These are phyloP conservation scores for Suillus variegatus DNA, from an alignment of 768 basidiomycete genomes.

Conservation along the genomic window DNA sequence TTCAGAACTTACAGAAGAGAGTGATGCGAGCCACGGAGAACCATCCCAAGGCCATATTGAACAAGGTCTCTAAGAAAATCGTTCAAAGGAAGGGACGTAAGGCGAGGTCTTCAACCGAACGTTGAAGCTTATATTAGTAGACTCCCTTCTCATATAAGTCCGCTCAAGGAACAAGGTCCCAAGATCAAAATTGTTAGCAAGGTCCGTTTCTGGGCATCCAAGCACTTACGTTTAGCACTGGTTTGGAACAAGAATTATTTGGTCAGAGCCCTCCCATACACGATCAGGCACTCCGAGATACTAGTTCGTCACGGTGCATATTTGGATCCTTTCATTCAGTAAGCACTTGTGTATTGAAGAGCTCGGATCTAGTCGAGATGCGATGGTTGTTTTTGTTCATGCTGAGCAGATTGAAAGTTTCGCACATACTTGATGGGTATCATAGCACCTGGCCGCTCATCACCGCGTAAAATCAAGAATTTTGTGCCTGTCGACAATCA, in stretches of 20 bases:
- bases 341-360: not conserved
- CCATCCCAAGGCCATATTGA: constrained; percentile 3
- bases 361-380: not conserved
- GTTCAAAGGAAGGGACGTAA: not conserved
- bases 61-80: not conserved
- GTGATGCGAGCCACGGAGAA: constrained; percentile 17
- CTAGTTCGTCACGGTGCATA: too few species aligned
- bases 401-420: not conserved
- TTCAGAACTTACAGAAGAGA: constrained; percentile 22
- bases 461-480: not conserved
- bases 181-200: not conserved
- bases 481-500: not conserved
- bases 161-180: not conserved
- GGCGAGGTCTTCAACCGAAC: not conserved
- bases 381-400: not conserved
- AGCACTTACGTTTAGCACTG: not conserved
- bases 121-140: not conserved
- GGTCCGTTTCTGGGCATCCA: not conserved
- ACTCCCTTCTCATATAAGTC: not conserved
- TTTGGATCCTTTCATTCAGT: not conserved
- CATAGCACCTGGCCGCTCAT: not conserved
- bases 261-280: not conserved
- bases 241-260: not conserved
- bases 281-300: not conserved
- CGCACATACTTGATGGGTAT: not conserved